Conservation (phyloP, 306 rosid species). For the Rubus parviflorus region DNA sequence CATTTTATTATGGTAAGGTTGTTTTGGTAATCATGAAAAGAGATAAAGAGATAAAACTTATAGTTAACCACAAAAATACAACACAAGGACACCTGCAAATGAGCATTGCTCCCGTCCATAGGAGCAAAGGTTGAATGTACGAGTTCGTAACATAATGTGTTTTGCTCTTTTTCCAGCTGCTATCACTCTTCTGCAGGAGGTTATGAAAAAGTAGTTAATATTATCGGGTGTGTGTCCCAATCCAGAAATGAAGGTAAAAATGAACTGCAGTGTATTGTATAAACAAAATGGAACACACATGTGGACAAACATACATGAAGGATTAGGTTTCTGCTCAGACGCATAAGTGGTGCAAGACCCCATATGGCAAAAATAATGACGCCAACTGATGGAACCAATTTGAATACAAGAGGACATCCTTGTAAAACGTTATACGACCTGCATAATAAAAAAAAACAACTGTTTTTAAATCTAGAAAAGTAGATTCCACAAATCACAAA, state of each 20-base stretch:
- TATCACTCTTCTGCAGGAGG: slow-evolving; percentile 69
- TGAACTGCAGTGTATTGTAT: slow-evolving; percentile 9
- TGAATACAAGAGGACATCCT: slow-evolving; percentile 54
- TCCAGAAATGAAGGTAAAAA: slow-evolving; percentile 5
- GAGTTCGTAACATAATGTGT: slow-evolving; percentile 60
- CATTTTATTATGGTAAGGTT: neutral
- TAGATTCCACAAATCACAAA: neutral
- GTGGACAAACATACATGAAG: slow-evolving; percentile 46
- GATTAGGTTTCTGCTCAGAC: slow-evolving; percentile 53
- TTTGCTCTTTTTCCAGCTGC: slow-evolving; percentile 79
- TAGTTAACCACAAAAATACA: neutral
- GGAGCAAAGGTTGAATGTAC: slow-evolving; percentile 74
- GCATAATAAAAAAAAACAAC: slow-evolving; percentile 29
- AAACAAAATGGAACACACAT: slow-evolving; percentile 22
- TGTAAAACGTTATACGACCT: slow-evolving; percentile 64
- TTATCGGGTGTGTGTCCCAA: neutral
- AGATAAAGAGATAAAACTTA: neutral
- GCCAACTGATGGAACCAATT: slow-evolving; percentile 70
- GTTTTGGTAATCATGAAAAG: neutral
- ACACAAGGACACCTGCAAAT: slow-evolving; percentile 74
- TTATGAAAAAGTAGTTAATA: slow-evolving; percentile 11
- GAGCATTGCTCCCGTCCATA: slow-evolving; percentile 84
- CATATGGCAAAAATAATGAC: slow-evolving; percentile 69
- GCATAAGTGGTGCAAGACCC: slow-evolving; percentile 78
- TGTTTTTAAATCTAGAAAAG: neutral